phyloP scores from a whole-genome alignment of 2,329 filamentous ascomycete genomes.

The Pseudocercospora macadamiae region DNA sequence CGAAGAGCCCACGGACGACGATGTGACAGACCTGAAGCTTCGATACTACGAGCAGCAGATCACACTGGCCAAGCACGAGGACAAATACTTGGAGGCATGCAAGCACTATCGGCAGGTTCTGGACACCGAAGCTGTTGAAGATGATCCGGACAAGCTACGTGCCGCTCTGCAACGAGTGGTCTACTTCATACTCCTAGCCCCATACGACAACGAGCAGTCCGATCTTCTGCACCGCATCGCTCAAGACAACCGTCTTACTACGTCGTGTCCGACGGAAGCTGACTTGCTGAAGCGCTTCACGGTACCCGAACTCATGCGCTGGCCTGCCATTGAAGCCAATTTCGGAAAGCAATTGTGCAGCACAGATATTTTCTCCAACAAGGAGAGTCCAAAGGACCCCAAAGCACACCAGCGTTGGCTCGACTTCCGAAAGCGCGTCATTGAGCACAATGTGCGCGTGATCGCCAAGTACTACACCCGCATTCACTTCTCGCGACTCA shows the following conservation, averaged over 20 bases:
- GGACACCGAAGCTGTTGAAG: constrained; percentile 92
- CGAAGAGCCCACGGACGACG: constrained; percentile 76
- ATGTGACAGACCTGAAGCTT: constrained; percentile 95
- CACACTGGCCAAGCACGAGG: constrained; percentile 89
- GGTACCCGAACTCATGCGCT: constrained; percentile 94
- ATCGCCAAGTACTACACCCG: constrained; percentile 99
- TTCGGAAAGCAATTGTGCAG: constrained; percentile 86
- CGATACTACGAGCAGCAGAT: constrained; percentile 98
- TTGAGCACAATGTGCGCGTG: constrained; percentile 98
- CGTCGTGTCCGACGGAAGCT: constrained; percentile 66
- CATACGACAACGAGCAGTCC: constrained; percentile 97
- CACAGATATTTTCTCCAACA: constrained; percentile 81
- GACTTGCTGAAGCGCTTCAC: constrained; percentile 93
- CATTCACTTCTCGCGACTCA: constrained; percentile 88
- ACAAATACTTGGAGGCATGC: constrained; percentile 96
- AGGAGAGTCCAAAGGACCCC: constrained; percentile 65
- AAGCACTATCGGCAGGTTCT: constrained; percentile 97
- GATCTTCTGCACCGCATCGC: constrained; percentile 93
- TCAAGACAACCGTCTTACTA: constrained; percentile 73
- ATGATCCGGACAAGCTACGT: constrained; percentile 81
- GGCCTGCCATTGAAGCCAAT: constrained; percentile 87
- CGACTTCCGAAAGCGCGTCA: constrained; percentile 95
- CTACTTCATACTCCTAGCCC: constrained; percentile 94
- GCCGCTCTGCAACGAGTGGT: constrained; percentile 90
- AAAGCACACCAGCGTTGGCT: constrained; percentile 88